A percentile compares a stretch with the other conserved stretches of the same genome.
These are phyloP conservation scores for Aspergillus versicolor DNA, from an alignment of 2,329 filamentous ascomycete species.

Conservation along the genomic window DNA sequence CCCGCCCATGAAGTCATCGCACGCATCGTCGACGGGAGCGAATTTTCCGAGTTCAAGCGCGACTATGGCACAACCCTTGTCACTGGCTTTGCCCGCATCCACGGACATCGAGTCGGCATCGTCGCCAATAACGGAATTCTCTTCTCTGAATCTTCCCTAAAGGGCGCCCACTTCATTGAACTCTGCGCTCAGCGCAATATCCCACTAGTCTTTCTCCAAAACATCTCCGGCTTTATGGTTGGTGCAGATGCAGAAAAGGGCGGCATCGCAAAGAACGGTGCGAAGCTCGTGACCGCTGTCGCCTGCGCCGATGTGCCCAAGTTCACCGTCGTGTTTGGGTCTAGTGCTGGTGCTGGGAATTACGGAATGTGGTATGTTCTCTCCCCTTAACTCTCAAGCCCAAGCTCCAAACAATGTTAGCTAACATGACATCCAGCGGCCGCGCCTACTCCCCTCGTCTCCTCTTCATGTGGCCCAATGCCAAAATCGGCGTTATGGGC, in stretches of 20 bases:
- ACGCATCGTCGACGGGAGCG: conserved; percentile 84
- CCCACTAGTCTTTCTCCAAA: conserved; percentile 90
- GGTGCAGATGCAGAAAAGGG: conserved; percentile 87
- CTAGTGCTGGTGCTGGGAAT: conserved; percentile 89
- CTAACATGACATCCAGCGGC: conserved; percentile 55
- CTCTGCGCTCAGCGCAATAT: conserved; percentile 87
- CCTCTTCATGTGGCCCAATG: conserved; percentile 96
- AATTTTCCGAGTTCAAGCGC: conserved; percentile 92
- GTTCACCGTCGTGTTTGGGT: conserved; percentile 94
- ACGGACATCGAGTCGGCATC: conserved; percentile 88
- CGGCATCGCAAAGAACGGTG: conserved; percentile 96
- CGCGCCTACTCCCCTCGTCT: conserved; percentile 89
- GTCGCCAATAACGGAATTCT: conserved; percentile 95
- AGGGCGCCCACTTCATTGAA: conserved; percentile 96
- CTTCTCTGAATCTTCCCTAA: conserved; percentile 83
- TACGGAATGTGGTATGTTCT: conserved; percentile 86
- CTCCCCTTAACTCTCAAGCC: neutral
- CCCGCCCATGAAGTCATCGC: conserved; percentile 89
- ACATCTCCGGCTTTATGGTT: conserved; percentile 98
- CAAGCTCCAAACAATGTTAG: neutral
- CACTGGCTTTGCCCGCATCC: conserved; percentile 86
- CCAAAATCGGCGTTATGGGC: conserved; percentile 96
- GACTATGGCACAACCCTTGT: conserved; percentile 86
- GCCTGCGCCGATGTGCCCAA: conserved; percentile 94
- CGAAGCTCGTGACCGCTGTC: conserved; percentile 93